phyloP scores from a whole-genome alignment of 1,139 yeast genomes.

The Hemisphaericaspora lyxosophila region DNA sequence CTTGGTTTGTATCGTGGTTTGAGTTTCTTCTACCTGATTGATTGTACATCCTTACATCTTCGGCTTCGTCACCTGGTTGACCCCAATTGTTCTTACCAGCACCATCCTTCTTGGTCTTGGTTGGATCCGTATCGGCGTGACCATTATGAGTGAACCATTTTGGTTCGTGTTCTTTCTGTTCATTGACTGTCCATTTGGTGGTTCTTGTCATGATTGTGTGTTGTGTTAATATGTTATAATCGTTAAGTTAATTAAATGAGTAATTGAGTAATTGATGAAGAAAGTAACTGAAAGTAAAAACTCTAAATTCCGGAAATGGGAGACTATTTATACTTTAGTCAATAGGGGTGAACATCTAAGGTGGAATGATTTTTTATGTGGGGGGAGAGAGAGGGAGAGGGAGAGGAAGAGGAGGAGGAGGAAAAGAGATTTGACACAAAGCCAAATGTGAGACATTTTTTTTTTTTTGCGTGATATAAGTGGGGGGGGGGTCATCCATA shows the following conservation, averaged over 20 bases:
- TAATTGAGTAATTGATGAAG: not conserved
- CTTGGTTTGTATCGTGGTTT: slow-evolving; percentile 37
- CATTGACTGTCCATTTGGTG: slow-evolving; percentile 71
- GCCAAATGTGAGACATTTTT: not conserved
- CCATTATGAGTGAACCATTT: slow-evolving; percentile 80
- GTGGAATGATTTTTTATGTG: slow-evolving; percentile 1
- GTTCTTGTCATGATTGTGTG: slow-evolving; percentile 70
- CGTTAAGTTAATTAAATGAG: not conserved
- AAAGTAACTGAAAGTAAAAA: not conserved
- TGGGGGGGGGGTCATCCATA: not conserved
- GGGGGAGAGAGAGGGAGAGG: not conserved
- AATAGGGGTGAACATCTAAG: not conserved
- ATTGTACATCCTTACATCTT: slow-evolving; percentile 24
- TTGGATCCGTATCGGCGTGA: slow-evolving; percentile 63
- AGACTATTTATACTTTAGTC: not conserved
- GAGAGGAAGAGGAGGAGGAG: not conserved
- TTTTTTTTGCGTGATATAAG: not conserved
- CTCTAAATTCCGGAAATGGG: not conserved
- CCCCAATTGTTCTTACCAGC: slow-evolving; percentile 85
- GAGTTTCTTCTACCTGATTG: slow-evolving; percentile 40
- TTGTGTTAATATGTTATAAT: not conserved
- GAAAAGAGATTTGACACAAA: not conserved
- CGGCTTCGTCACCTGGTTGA: slow-evolving; percentile 64
- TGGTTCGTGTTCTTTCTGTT: slow-evolving; percentile 48
- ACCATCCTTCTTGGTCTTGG: slow-evolving; percentile 78